These are phyloP conservation scores for Allomyces arbusculus DNA, from an alignment of 192 early-diverging fungal species.

Conservation along the genomic window DNA sequence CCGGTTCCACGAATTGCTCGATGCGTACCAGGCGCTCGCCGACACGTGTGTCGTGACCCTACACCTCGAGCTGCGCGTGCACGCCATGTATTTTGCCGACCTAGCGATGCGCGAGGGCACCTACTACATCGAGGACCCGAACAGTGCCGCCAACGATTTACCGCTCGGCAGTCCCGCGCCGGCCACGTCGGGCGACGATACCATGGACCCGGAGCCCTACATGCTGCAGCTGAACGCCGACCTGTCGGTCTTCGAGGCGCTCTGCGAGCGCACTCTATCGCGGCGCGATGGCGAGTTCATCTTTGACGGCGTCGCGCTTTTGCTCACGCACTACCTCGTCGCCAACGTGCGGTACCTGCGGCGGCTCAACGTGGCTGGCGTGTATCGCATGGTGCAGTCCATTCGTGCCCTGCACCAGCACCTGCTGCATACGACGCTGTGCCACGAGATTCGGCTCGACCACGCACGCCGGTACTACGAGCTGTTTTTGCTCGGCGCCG, in stretches of 20 bases:
- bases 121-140: neutral
- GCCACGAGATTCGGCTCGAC: conserved; percentile 44
- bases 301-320: conserved; percentile 57
- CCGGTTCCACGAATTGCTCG: conserved; percentile 28
- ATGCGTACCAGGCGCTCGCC: conserved; percentile 49
- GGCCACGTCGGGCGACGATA: neutral
- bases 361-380: conserved; percentile 44
- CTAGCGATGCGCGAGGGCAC: conserved; percentile 66
- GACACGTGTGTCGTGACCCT: conserved; percentile 62
- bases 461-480: conserved; percentile 51
- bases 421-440: conserved; percentile 24
- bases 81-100: conserved; percentile 71
- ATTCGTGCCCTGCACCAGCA: conserved; percentile 73
- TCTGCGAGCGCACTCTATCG: conserved; percentile 37
- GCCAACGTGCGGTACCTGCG: conserved; percentile 46
- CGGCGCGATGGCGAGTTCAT: conserved; percentile 46
- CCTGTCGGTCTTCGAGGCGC: conserved; percentile 53
- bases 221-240: conserved; percentile 63
- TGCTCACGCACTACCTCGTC: conserved; percentile 50
- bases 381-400: conserved; percentile 58
- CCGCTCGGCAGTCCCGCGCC: neutral
- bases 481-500: conserved; percentile 34
- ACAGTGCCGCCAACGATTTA: neutral
- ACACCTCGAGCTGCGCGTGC: conserved; percentile 62
- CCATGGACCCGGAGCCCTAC: conserved; percentile 70